A percentile compares a stretch with the other conserved stretches of the same genome.
These are phyloP conservation scores for Paramarasmius palmivorus DNA, from an alignment of 1,284 basidiomycete genomes.

Conservation along the genomic window DNA sequence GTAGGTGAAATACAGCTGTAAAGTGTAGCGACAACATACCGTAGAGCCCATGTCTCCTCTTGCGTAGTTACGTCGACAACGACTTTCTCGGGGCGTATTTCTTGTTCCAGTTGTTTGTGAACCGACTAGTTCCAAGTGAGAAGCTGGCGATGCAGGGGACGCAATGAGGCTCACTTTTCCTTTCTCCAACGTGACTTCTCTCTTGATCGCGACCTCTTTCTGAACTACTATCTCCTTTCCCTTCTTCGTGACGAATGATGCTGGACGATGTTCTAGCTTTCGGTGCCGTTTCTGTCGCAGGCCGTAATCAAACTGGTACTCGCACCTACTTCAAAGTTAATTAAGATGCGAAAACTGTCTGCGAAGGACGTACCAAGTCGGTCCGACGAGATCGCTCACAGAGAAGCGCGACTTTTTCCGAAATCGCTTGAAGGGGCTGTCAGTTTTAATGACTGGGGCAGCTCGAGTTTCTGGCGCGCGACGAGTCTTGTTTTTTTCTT, in stretches of 20 bases:
- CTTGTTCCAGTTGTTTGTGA: slow-evolving; percentile 79
- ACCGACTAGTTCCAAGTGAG: slow-evolving; percentile 46
- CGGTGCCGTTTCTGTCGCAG: slow-evolving; percentile 58
- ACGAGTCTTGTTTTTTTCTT: no score
- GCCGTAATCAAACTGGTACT: slow-evolving; percentile 78
- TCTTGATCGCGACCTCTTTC: slow-evolving; percentile 54
- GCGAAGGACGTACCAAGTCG: slow-evolving; percentile 62
- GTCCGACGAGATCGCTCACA: slow-evolving; percentile 52
- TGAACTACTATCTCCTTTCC: slow-evolving; percentile 73
- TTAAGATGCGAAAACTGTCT: no score
- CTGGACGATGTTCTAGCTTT: slow-evolving; percentile 56
- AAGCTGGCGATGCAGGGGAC: slow-evolving; percentile 8
- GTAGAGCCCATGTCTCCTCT: slow-evolving; percentile 76
- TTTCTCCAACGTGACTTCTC: slow-evolving; percentile 57
- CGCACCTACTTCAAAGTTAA: no score
- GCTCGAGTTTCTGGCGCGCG: no score
- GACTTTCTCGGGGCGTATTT: slow-evolving; percentile 65
- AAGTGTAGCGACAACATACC: slow-evolving; percentile 35
- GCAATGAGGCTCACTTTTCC: slow-evolving; percentile 52
- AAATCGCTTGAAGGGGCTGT: slow-evolving; percentile 37
- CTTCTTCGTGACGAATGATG: slow-evolving; percentile 55
- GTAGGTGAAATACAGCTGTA: not conserved
- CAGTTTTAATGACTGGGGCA: not conserved
- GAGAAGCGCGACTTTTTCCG: slow-evolving; percentile 40
- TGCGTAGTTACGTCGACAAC: slow-evolving; percentile 45